Evolutionary conservation across 1,284 basidiomycete species (phyloP).

Genomic region (Pyrrhoderma noxium): DNA sequence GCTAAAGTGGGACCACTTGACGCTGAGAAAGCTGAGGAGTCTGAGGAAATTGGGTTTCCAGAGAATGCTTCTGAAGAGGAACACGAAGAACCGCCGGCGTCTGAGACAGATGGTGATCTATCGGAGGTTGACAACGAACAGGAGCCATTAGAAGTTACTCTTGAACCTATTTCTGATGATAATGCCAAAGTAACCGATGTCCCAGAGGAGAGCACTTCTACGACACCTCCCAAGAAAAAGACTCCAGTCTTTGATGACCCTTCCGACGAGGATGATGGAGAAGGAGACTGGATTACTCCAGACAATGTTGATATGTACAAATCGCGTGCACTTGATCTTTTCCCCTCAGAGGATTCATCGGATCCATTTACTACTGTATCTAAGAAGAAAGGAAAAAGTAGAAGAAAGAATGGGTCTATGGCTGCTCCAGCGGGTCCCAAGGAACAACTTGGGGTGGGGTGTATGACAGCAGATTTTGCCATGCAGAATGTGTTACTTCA

Average conservation of each 20-base stretch:
- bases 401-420: neutral
- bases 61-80: neutral
- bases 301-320: slow-evolving; percentile 84
- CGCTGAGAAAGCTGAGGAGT: slow-evolving; percentile 7
- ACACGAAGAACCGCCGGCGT: neutral
- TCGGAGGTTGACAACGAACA: slow-evolving; percentile 22
- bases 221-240: slow-evolving; percentile 20
- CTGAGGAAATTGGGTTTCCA: slow-evolving; percentile 14
- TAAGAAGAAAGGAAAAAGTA: slow-evolving; percentile 29
- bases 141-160: slow-evolving; percentile 42
- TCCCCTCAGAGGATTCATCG: slow-evolving; percentile 40
- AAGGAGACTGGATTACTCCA: slow-evolving; percentile 97
- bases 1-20: neutral
- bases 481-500: slow-evolving; percentile 98
- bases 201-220: neutral
- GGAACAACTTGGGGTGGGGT: slow-evolving; percentile 60
- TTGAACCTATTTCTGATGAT: slow-evolving; percentile 30
- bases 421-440: slow-evolving; percentile 18
- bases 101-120: slow-evolving; percentile 19
- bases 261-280: slow-evolving; percentile 71
- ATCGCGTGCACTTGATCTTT: slow-evolving; percentile 77
- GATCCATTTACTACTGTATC: slow-evolving; percentile 22
- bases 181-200: slow-evolving; percentile 13
- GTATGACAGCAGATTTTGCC: slow-evolving; percentile 98
- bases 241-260: slow-evolving; percentile 62